These are phyloP conservation scores for Sugiyamaella qingdaonensis DNA, from an alignment of 805 yeast species.

Conservation along the genomic window DNA sequence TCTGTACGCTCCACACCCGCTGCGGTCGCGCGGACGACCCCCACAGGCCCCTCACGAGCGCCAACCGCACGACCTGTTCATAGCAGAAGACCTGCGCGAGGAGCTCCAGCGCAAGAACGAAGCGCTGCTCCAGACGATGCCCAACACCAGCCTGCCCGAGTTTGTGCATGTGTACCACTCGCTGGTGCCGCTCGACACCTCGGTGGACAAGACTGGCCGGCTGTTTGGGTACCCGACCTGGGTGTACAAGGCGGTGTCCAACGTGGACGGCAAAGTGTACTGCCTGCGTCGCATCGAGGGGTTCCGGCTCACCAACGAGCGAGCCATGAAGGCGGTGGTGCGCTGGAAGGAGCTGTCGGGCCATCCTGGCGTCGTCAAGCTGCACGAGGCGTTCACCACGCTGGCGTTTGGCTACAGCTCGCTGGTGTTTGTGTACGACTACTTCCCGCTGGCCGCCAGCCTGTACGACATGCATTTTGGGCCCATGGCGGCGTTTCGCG, in stretches of 20 bases:
- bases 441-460: conserved; percentile 71
- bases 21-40: conserved; percentile 40
- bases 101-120: conserved; percentile 68
- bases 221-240: conserved; percentile 55
- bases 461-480: conserved; percentile 64
- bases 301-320: conserved; percentile 51
- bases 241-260: conserved; percentile 76
- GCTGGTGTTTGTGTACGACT: conserved; percentile 76
- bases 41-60: conserved; percentile 69
- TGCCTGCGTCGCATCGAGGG: conserved; percentile 68
- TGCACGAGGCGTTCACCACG: conserved; percentile 81
- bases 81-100: conserved; percentile 69
- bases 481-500: conserved; percentile 32
- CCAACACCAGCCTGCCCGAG: conserved; percentile 61
- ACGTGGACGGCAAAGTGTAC: conserved; percentile 71
- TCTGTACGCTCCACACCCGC: conserved; percentile 85
- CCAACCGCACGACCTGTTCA: conserved; percentile 62
- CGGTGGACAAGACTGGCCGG: conserved; percentile 35
- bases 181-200: conserved; percentile 71
- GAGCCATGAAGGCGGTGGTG: conserved; percentile 56
- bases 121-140: conserved; percentile 68
- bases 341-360: conserved; percentile 58
- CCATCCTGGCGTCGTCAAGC: conserved; percentile 43
- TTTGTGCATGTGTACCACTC: conserved; percentile 80
- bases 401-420: conserved; percentile 80